phyloP scores from a whole-genome alignment of 371 early-diverging fungal species.

The Conidiobolus incongruus region DNA sequence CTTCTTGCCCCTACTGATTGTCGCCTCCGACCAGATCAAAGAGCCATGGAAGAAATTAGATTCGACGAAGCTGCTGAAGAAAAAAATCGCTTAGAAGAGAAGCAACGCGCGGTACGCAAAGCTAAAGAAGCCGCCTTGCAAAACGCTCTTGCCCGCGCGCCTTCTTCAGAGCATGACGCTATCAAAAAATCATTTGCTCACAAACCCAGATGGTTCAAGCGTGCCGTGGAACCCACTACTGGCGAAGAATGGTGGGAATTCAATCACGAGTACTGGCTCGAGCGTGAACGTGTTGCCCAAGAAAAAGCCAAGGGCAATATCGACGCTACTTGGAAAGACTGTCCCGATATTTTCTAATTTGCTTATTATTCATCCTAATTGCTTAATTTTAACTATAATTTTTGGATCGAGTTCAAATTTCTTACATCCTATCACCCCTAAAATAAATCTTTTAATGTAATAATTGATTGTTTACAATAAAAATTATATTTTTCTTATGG shows the following conservation, averaged over 20 bases:
- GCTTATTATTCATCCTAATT: no score
- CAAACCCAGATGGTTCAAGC: constrained; percentile 49
- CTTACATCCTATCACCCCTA: no score
- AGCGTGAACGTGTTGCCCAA: constrained; percentile 13
- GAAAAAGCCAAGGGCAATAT: constrained; percentile 8
- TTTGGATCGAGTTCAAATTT: no score
- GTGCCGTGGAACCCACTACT: constrained; percentile 32
- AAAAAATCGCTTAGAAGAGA: constrained; percentile 46
- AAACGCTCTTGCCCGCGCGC: not conserved
- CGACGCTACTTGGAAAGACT: not conserved
- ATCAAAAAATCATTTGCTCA: not conserved
- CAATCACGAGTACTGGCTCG: constrained; percentile 31
- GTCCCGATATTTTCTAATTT: not conserved
- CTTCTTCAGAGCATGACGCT: constrained; percentile 8
- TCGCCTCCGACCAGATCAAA: constrained; percentile 60
- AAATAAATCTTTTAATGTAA: no score
- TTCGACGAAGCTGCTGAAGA: constrained; percentile 39
- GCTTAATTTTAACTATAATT: no score
- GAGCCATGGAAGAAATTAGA: constrained; percentile 38
- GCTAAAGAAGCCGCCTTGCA: constrained; percentile 17
- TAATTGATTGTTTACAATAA: no score
- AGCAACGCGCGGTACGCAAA: constrained; percentile 38
- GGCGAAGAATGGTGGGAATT: constrained; percentile 41
- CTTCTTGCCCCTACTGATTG: constrained; percentile 53
- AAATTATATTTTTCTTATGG: no score